Conservation (phyloP, 768 basidiomycete species). For the Boletellus emodensis region DNA sequence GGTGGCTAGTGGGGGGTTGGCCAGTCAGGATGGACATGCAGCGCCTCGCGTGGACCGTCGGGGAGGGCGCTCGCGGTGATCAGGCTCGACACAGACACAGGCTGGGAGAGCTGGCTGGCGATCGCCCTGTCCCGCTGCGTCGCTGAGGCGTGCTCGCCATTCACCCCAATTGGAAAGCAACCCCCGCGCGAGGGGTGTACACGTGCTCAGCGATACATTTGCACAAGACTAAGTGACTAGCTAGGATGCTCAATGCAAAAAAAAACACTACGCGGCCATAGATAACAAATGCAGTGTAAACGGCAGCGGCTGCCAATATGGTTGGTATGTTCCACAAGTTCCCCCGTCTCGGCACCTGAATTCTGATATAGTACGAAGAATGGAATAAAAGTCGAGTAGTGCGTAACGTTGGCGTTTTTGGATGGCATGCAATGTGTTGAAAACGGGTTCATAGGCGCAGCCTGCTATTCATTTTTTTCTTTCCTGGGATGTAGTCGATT, state of each 20-base stretch:
- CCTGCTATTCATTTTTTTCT: slow-evolving; percentile 20
- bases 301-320: slow-evolving; percentile 19
- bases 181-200: slow-evolving; percentile 9
- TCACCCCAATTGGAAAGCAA: slow-evolving; percentile 22
- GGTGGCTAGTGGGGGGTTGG: slow-evolving; percentile 35
- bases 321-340: slow-evolving; percentile 35
- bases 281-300: slow-evolving; percentile 33
- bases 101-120: slow-evolving; percentile 7
- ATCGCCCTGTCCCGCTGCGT: slow-evolving; percentile 25
- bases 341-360: slow-evolving; percentile 25
- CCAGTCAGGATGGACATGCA: slow-evolving; percentile 24
- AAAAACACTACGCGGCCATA: slow-evolving; percentile 24
- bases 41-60: slow-evolving; percentile 19
- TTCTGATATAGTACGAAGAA: slow-evolving; percentile 35
- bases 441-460: slow-evolving; percentile 21
- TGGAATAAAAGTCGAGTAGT: slow-evolving; percentile 26
- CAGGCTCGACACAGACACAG: too few species aligned
- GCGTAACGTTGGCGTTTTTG: slow-evolving; percentile 26
- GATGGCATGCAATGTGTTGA: slow-evolving; percentile 19
- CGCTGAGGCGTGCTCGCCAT: slow-evolving; percentile 21
- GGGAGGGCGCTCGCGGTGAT: too few species aligned
- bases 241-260: slow-evolving; percentile 13
- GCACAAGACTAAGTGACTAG: too few species aligned
- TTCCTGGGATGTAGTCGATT: slow-evolving; percentile 7
- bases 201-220: too few species aligned